A percentile compares a stretch with the other conserved stretches of the same genome.
These are phyloP conservation scores for Populus hybrid DNA, from an alignment of 441 rosid species.

Conservation along the genomic window DNA sequence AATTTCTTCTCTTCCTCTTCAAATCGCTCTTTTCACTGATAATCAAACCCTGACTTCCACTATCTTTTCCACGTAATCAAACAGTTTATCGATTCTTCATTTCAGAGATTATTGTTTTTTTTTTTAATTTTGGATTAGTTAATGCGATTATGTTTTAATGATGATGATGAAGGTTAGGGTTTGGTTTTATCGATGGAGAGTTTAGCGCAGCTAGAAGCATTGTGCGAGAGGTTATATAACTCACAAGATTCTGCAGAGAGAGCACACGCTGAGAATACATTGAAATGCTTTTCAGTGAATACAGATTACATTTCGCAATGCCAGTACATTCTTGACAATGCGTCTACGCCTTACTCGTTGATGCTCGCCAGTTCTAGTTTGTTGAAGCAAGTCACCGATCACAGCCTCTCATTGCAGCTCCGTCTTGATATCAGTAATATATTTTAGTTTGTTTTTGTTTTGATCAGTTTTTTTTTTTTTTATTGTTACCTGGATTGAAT, in stretches of 20 bases:
- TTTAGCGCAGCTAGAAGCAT: slow-evolving; percentile 91
- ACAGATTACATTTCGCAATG: slow-evolving; percentile 93
- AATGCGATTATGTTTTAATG: not conserved
- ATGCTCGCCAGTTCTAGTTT: slow-evolving; percentile 99
- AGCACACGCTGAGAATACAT: slow-evolving; percentile 88
- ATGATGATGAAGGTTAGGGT: not conserved
- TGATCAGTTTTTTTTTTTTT: not conserved
- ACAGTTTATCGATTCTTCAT: too few species aligned
- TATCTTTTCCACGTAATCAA: too few species aligned
- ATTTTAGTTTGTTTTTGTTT: slow-evolving; percentile 10
- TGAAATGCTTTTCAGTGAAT: slow-evolving; percentile 87
- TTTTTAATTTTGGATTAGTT: not conserved
- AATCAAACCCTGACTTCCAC: not conserved
- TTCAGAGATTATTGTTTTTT: not conserved
- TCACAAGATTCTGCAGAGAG: slow-evolving; percentile 91
- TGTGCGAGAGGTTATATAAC: slow-evolving; percentile 93
- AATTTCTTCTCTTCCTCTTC: not conserved
- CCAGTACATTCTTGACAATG: slow-evolving; percentile 96
- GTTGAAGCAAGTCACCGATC: slow-evolving; percentile 96
- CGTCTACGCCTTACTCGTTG: slow-evolving; percentile 92
- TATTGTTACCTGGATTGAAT: not conserved
- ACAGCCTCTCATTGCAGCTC: slow-evolving; percentile 76
- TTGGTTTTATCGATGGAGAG: slow-evolving; percentile 59
- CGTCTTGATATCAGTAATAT: slow-evolving; percentile 89
- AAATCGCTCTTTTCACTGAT: not conserved